Evolutionary conservation across 805 yeast genomes (phyloP).

Genomic region (Candida caryicola): DNA sequence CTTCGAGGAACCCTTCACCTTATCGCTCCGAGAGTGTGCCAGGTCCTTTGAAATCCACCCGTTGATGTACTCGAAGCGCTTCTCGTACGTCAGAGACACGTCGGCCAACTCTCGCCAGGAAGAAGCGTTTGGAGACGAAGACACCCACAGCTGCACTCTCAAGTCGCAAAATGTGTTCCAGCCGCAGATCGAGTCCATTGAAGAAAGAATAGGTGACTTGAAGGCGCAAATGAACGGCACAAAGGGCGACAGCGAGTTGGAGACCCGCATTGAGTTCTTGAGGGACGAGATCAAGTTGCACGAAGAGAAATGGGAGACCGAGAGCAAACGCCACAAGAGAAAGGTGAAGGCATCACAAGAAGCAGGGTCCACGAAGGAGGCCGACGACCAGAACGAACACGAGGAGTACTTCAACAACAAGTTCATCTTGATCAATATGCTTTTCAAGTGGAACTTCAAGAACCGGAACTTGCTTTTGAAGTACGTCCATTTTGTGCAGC

Average conservation of each 20-base stretch:
- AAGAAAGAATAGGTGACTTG: slow-evolving; percentile 27
- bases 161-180: slow-evolving; percentile 24
- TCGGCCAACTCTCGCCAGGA: slow-evolving; percentile 9
- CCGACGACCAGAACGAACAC: not conserved
- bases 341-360: too few relatives aligned
- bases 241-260: slow-evolving; percentile 9
- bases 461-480: slow-evolving; percentile 33
- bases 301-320: slow-evolving; percentile 3
- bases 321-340: slow-evolving; percentile 2
- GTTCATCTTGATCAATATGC: slow-evolving; percentile 37
- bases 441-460: slow-evolving; percentile 40
- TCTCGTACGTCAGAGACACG: slow-evolving; percentile 67
- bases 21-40: slow-evolving; percentile 32
- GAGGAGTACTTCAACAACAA: slow-evolving; percentile 31
- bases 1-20: slow-evolving; percentile 53
- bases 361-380: not conserved
- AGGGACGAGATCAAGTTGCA: slow-evolving; percentile 3
- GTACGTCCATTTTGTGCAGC: slow-evolving; percentile 37
- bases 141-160: slow-evolving; percentile 30
- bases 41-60: slow-evolving; percentile 55
- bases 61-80: slow-evolving; percentile 62
- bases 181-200: slow-evolving; percentile 26
- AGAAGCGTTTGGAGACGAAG: slow-evolving; percentile 23
- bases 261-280: slow-evolving; percentile 19
- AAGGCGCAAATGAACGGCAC: slow-evolving; percentile 13